Conservation (phyloP, 108 stramenopile genomes). For the Poteriospumella lacustris region DNA sequence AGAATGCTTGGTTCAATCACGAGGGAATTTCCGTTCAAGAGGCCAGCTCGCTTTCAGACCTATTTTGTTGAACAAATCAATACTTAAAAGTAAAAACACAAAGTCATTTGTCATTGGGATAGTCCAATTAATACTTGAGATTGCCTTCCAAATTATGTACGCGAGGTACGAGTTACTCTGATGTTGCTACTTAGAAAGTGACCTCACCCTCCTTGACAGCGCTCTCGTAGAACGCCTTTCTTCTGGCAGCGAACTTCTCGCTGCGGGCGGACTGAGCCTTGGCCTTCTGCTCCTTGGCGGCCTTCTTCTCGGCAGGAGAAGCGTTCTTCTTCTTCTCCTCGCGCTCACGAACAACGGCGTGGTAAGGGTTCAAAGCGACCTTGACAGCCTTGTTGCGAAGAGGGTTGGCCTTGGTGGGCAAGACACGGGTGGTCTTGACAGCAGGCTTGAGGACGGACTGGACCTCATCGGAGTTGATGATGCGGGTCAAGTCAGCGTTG, state of each 20-base stretch:
- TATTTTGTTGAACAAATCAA: no score
- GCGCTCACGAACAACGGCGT: conserved; percentile 57
- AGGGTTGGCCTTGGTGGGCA: conserved; percentile 85
- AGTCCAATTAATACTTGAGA: no score
- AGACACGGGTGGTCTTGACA: conserved; percentile 53
- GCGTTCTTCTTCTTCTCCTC: neutral
- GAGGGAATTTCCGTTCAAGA: no score
- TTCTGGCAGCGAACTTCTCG: conserved; percentile 17
- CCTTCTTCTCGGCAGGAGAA: no score
- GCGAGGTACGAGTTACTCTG: no score
- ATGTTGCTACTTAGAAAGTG: conserved; percentile 57
- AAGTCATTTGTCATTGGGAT: no score
- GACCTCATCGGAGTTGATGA: conserved; percentile 95
- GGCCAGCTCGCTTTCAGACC: no score
- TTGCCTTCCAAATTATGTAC: no score
- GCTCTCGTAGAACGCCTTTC: conserved; percentile 43
- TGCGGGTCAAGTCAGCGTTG: conserved; percentile 95
- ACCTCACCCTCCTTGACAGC: conserved; percentile 45
- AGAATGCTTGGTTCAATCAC: no score
- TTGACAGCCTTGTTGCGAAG: conserved; percentile 69
- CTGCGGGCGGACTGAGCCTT: conserved; percentile 19
- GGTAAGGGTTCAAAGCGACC: conserved; percentile 78
- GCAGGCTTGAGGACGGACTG: conserved; percentile 85
- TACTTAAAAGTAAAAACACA: no score
- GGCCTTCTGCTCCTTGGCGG: conserved; percentile 37